Conservation (phyloP, 441 rosid genomes). For the Gossypium gossypioides region DNA sequence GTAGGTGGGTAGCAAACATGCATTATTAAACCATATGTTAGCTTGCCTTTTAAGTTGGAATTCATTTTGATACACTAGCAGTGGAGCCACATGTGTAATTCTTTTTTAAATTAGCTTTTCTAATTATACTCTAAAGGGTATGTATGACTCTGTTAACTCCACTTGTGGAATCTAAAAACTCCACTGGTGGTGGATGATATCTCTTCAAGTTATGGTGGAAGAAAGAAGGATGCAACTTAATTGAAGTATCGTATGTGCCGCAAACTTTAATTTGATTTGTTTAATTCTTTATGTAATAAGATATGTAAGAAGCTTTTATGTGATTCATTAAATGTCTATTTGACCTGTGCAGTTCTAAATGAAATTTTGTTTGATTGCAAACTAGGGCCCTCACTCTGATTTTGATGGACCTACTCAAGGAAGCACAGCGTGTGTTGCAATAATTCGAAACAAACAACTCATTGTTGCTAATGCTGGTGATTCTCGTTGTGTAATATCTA, state of each 20-base stretch:
- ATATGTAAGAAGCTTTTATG: not conserved
- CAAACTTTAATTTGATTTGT: not conserved
- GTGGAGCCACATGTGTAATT: too few relatives aligned
- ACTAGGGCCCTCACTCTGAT: conserved; percentile 58
- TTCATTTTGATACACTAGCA: not conserved
- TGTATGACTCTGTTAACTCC: not conserved
- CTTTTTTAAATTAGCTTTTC: not conserved
- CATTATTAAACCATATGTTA: not conserved
- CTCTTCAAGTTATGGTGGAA: too few relatives aligned
- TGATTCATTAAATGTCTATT: not conserved
- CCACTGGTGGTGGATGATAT: not conserved
- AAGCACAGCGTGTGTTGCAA: conserved; percentile 78
- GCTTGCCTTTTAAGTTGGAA: not conserved
- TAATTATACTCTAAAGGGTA: not conserved
- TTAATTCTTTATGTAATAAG: not conserved
- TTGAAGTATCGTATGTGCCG: too few relatives aligned
- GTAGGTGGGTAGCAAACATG: not conserved
- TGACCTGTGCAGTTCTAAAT: not conserved
- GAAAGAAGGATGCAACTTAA: too few relatives aligned
- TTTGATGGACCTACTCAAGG: conserved; percentile 63
- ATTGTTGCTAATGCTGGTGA: conserved; percentile 86
- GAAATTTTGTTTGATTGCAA: not conserved
- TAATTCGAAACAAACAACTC: conserved; percentile 54
- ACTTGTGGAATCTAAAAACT: not conserved
- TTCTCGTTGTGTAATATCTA: conserved; percentile 77